Evolutionary conservation across 306 rosid genomes (phyloP), one percentile per base, ranked within the genome.

Genomic region (Begonia fuchsioides): DNA sequence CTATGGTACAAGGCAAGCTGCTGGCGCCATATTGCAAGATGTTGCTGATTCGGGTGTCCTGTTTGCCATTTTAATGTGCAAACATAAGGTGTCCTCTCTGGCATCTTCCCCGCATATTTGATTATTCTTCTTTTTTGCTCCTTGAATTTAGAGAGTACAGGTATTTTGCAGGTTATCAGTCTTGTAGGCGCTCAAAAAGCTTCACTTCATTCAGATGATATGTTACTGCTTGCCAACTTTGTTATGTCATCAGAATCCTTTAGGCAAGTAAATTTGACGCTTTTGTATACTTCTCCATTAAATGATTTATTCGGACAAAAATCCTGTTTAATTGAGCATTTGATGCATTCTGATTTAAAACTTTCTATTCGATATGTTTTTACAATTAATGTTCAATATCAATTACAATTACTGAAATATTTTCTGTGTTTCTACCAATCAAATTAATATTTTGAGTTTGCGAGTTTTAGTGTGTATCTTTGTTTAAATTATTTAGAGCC

Each of bases 121-220:
- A 5, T 5, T 26, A 20, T 3, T 26, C 1, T 2, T 26, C 7
- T 26, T 26, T 26, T 26, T 26, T 26, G 35, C 35, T 13, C 26
- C 9, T 13, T 62, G 20, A 46, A 43, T 39, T 38, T 19, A 10
- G 56, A 44, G 63, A 52, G 50, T 44, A 15, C 13, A 69, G 61
- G 73, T 49, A 55, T 26, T 62, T 55, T 72, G 76, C 79, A 87
- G 96, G 94, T 87, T 47, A 65, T 83, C 76, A 72, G 96, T 74
- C 77, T 87, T 58, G 81, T 78, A 50, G 96, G 96, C 63, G 96
- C 96, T 56, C 96, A 83, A 62, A 83, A 83, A 71, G 96, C 93
- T 55, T 69, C 96, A 61, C 96, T 87, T 52, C 94, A 87, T 71
- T 94, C 96, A 8, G 96, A 87, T 71, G 96, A 87, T 56, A 78